phyloP scores from a whole-genome alignment of 177 flowering plant genomes.

The Vitis hybrid region DNA sequence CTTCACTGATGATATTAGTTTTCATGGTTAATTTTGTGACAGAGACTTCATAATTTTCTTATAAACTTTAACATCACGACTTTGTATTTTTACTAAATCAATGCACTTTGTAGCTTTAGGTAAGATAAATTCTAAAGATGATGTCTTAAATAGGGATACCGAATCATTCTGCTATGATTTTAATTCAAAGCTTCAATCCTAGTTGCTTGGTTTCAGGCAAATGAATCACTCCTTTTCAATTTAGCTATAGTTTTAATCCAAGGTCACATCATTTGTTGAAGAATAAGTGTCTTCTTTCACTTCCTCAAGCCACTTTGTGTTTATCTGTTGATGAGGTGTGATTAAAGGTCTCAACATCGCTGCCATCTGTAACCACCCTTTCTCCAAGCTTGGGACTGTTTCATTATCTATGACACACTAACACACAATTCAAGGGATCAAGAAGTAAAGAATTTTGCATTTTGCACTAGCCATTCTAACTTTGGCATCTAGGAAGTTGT shows the following conservation, averaged over 20 bases:
- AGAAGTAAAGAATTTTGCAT: not conserved
- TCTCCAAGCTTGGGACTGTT: not conserved
- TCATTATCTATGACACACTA: not conserved
- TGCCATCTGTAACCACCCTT: not conserved
- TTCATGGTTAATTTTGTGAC: not conserved
- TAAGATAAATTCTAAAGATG: too few species aligned
- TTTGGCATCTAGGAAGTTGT: not conserved
- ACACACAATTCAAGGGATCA: not conserved
- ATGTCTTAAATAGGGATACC: too few species aligned
- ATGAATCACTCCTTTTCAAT: too few species aligned
- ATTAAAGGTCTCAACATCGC: not conserved
- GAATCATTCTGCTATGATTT: too few species aligned
- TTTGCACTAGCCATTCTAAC: not conserved
- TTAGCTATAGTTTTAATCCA: not conserved
- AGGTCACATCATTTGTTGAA: not conserved
- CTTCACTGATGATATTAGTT: constrained; percentile 2
- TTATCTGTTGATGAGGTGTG: not conserved
- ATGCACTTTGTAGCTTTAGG: too few species aligned
- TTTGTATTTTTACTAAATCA: too few species aligned
- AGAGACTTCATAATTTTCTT: too few species aligned
- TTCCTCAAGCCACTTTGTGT: not conserved
- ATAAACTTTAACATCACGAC: too few species aligned
- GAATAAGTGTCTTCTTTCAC: not conserved
- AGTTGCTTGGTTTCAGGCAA: too few species aligned
- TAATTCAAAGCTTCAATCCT: too few species aligned